Evolutionary conservation across 139 green algal species (phyloP).

Genomic region (Micractinium conductrix): DNA sequence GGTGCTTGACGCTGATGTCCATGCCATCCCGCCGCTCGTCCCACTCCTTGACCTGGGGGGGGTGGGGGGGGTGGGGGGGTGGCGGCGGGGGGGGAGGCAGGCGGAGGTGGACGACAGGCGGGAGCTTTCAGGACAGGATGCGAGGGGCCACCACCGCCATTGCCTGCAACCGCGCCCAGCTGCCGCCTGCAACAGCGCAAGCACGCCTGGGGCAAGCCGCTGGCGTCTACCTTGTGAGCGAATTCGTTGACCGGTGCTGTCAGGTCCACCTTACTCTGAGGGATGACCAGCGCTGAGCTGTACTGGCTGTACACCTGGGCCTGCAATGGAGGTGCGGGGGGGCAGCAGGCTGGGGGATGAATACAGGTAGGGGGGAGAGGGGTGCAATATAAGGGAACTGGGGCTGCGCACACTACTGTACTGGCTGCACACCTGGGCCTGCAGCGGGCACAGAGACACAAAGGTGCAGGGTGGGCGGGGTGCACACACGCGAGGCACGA

Average conservation of each 20-base stretch:
- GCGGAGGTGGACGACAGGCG: no score
- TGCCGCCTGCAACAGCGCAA: no score
- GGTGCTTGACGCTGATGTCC: slow-evolving; percentile 72
- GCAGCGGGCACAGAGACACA: no score
- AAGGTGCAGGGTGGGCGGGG: no score
- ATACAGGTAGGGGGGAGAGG: not conserved
- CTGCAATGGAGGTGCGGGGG: not conserved
- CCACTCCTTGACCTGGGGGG: slow-evolving; percentile 42
- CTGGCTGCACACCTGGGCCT: slow-evolving; percentile 14
- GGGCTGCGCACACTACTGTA: slow-evolving; percentile 32
- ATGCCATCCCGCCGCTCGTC: slow-evolving; percentile 59
- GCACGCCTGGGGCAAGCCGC: no score
- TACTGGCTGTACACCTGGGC: slow-evolving; percentile 38
- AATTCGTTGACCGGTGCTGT: slow-evolving; percentile 79
- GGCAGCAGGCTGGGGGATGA: not conserved
- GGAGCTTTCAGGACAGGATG: no score
- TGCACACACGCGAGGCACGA: no score
- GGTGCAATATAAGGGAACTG: not conserved
- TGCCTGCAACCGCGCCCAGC: no score
- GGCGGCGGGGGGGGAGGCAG: no score
- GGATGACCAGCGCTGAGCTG: slow-evolving; percentile 42
- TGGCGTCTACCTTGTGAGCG: slow-evolving; percentile 52
- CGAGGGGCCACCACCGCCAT: no score
- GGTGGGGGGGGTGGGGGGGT: no score
- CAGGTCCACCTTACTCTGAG: slow-evolving; percentile 68